These are phyloP conservation scores for Alternaria viburni DNA, from an alignment of 2,329 filamentous ascomycete genomes.

Conservation along the genomic window DNA sequence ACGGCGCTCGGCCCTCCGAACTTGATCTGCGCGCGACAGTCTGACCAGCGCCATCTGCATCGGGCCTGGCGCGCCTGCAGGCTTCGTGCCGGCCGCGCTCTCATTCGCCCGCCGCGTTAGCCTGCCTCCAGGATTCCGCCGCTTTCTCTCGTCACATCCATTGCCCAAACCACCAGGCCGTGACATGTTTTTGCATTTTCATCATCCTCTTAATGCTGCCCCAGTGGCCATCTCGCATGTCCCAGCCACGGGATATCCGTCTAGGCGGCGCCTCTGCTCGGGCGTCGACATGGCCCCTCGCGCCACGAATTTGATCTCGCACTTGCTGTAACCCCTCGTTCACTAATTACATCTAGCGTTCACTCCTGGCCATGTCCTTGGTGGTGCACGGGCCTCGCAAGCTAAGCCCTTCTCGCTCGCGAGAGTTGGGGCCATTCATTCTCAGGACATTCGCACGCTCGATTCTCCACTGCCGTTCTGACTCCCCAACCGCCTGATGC, in stretches of 20 bases:
- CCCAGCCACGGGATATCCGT: neutral
- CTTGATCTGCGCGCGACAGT: constrained; percentile 26
- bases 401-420: constrained; percentile 19
- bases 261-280: neutral
- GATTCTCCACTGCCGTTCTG: constrained; percentile 29
- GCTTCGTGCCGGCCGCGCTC: neutral
- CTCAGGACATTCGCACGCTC: constrained; percentile 24
- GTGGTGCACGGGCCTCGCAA: constrained; percentile 4
- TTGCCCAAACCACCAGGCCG: constrained; percentile 6
- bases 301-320: constrained; percentile 7
- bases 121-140: constrained; percentile 5
- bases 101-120: constrained; percentile 2
- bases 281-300: neutral
- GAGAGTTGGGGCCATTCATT: constrained; percentile 19
- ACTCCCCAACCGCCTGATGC: constrained; percentile 29
- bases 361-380: constrained; percentile 15
- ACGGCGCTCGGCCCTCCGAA: constrained; percentile 19
- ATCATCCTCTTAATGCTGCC: constrained; percentile 2
- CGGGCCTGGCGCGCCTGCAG: constrained; percentile 4
- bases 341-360: constrained; percentile 24
- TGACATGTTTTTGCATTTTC: constrained; percentile 4
- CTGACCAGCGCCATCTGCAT: constrained; percentile 5
- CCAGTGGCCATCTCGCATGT: neutral
- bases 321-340: constrained; percentile 14
- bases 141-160: constrained; percentile 15